A percentile compares a stretch with the other conserved stretches of the same genome.
Conservation (phyloP, 176 grass and related monocot genomes). For the Ampelocalamus luodianensis region DNA sequence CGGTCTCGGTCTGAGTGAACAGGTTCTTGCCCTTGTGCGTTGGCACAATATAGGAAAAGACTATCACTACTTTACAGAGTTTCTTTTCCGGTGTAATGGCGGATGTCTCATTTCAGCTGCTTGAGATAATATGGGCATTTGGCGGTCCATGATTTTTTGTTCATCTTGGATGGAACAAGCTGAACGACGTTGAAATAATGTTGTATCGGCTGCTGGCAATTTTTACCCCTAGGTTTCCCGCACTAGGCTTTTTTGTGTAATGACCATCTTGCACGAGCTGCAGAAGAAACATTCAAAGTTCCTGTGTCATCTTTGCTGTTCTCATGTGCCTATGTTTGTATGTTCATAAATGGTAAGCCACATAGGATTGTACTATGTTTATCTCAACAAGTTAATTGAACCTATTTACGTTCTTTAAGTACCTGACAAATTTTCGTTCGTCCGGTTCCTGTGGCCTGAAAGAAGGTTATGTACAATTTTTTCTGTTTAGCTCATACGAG, state of each 20-base stretch:
- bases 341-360: not conserved
- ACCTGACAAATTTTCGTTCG: not conserved
- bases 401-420: not conserved
- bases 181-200: constrained; percentile 41
- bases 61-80: constrained; percentile 23
- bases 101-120: constrained; percentile 35
- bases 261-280: constrained; percentile 11
- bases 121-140: constrained; percentile 50
- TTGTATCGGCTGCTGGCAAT: constrained; percentile 33
- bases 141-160: constrained; percentile 68
- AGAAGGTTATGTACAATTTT: not conserved
- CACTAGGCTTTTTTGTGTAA: constrained; percentile 35
- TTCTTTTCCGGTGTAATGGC: constrained; percentile 34
- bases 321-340: not conserved
- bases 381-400: not conserved
- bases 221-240: constrained; percentile 30
- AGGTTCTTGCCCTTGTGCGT: constrained; percentile 20
- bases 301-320: not conserved
- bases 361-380: not conserved
- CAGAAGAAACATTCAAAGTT: constrained; percentile 26
- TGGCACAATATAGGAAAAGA: constrained; percentile 33
- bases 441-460: not conserved
- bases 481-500: not conserved
- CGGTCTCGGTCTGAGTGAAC: constrained; percentile 31
- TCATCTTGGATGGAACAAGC: constrained; percentile 73